phyloP scores from a whole-genome alignment of 2,329 filamentous ascomycete species.

The Aspergillus texensis region DNA sequence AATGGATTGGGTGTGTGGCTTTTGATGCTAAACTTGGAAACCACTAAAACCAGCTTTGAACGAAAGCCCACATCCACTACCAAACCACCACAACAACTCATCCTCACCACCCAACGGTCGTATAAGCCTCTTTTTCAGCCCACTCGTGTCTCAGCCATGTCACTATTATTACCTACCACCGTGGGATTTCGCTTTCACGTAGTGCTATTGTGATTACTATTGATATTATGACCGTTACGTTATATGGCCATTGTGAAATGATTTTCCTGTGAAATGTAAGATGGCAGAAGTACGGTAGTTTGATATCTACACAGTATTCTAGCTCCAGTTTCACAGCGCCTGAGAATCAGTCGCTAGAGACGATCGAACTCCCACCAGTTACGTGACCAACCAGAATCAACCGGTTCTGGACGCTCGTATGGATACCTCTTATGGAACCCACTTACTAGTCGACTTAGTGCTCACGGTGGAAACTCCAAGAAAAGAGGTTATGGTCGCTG shows the following conservation, averaged over 20 bases:
- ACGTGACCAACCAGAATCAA: background rate
- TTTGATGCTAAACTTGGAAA: conserved; percentile 25
- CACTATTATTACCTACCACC: conserved; percentile 5
- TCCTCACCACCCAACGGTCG: conserved; percentile 1
- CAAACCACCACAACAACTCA: background rate
- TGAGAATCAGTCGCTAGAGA: background rate
- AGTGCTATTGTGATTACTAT: background rate
- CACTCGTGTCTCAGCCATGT: conserved; percentile 15
- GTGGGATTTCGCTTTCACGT: background rate
- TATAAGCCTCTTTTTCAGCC: conserved; percentile 1
- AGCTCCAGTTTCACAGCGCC: background rate
- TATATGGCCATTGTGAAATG: background rate
- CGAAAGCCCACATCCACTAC: conserved; percentile 1
- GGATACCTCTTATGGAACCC: background rate
- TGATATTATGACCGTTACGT: background rate
- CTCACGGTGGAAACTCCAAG: background rate
- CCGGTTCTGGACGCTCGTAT: background rate
- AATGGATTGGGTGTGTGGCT: conserved; percentile 9
- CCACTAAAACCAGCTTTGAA: conserved; percentile 12
- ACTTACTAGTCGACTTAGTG: background rate
- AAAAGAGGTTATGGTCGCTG: background rate
- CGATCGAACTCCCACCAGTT: background rate
- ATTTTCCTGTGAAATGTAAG: background rate
- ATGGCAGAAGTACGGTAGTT: background rate
- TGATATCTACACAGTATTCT: background rate